These are phyloP conservation scores for Dendrobium officinale DNA, from an alignment of 106 monocot species.

Conservation along the genomic window DNA sequence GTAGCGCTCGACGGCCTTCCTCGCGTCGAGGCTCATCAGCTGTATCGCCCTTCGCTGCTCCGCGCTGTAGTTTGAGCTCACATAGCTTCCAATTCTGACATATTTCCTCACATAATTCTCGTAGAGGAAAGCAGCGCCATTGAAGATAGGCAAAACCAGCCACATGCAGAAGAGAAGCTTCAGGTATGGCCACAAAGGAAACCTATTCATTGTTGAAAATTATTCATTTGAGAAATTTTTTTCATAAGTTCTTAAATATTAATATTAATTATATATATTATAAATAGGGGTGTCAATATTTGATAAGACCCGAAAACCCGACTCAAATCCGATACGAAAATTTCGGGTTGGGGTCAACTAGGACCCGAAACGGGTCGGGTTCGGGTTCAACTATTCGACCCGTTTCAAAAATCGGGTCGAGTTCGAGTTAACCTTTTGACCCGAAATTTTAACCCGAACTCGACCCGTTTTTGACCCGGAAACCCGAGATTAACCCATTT, in stretches of 20 bases:
- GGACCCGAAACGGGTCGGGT: too few species aligned
- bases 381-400: too few species aligned
- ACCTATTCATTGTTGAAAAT: slow-evolving; percentile 28
- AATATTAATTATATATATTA: background rate
- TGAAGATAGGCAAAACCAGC: slow-evolving; percentile 84
- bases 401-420: too few species aligned
- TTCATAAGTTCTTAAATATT: too few species aligned
- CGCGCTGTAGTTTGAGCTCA: slow-evolving; percentile 40
- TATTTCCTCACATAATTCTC: slow-evolving; percentile 79
- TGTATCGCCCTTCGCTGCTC: slow-evolving; percentile 65
- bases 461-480: too few species aligned
- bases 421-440: too few species aligned
- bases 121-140: slow-evolving; percentile 91
- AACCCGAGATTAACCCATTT: background rate
- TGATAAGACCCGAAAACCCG: too few species aligned
- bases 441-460: too few species aligned
- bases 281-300: background rate
- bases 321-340: too few species aligned
- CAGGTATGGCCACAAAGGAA: slow-evolving; percentile 90
- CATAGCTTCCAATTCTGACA: slow-evolving; percentile 53
- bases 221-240: background rate
- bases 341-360: too few species aligned
- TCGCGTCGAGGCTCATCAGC: slow-evolving; percentile 86
- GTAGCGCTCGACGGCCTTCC: slow-evolving; percentile 73
- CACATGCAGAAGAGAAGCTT: slow-evolving; percentile 80